Base-by-base conservation (phyloP, 192 early-diverging fungal species). In the Polychytrium aggregatum region DNA sequence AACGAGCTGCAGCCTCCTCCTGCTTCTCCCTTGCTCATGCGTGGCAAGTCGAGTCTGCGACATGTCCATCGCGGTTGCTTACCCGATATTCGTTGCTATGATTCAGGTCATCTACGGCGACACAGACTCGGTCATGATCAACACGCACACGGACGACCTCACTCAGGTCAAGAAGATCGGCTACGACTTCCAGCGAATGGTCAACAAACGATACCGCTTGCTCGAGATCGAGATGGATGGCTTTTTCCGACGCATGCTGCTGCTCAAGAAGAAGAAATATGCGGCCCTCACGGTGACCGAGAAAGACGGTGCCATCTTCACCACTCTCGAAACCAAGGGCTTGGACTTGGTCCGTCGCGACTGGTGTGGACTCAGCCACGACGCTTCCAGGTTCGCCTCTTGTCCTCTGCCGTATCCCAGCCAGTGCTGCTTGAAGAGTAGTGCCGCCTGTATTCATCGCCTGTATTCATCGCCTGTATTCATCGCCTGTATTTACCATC, bases 241-340 rank as follows among this genome's bases (percentile, higher is more conserved):
- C 0, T 76, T 87, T 48, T 97, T 84, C 59, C 69, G 84, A 57
- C 79, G 85, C 21, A 78, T 99, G 74, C 63, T 99, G 31, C 57
- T 99, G 39, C 65, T 99, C 17, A 90, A 89, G 49, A 99, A 99
- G 67, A 99, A 99, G 55, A 99, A 97, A 59, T 99, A 99, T 68
- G 96, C 96, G 0, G 91, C 90, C 0, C 66, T 89, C 0, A 31
- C 24, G n/a, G 68, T 74, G 0, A 72, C 82, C 25, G 71, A 73
- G 29, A 69, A 64, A 39, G 52, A 62, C 42, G 68, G 62, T 18
- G 28, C 35, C 24, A 30, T 42, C 24, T 38, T 26, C 22, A 54
- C 47, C 17, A 48, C 37, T 39, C 46, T 85, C 16, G 93, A 98
- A 62, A 89, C 78, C 11, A 97, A 97, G 56, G 96, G 96, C 38